Base-by-base conservation (phyloP, 2,329 filamentous ascomycete species). In the Aspergillus vadensis region DNA sequence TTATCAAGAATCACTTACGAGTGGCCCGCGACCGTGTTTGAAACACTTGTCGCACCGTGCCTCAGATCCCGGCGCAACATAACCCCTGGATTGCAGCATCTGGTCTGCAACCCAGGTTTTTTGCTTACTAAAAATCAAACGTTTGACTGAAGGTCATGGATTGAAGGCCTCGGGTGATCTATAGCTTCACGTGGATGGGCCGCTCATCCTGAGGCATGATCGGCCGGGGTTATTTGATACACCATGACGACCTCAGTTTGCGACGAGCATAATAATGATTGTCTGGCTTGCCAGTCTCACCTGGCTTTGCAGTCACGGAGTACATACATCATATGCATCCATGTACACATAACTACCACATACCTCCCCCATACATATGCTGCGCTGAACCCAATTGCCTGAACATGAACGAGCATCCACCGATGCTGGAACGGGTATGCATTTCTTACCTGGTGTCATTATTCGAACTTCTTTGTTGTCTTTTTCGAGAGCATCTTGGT, bases 341-440 rank as follows among this genome's bases (percentile, higher is more conserved):
- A 39, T 60, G 54, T 59, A 55, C 57, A 59, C 54, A 62, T 59
- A 62, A 36, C 21, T 44, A 54, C 38, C 39, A 59, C 27, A 55
- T 43, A 55, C 36, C 27, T 44, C 43, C 39, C 23, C 21, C 58
- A 63, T 63, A 57, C 54, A 60, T 57, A 57, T 39, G 43, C 55
- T 44, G 53, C 38, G 44, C 50, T 39, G 25, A 15, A 19, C 23
- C 27, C 32, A 30, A 10, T 47, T 14, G 7, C n/a, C 43, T 55
- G 32, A 36, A 27, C 30, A 43, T 39, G 43, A 50, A 38, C 27
- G 43, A 41, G 21, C 32, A 21, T 48, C 52, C 12, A 52, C 14
- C 47, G 55, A n/a, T 48, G 21, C 39, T 53, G 52, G 55, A 51
- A 25, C 36, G 48, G 43, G 44, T 56, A 21, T 47, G 19, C 49